Conservation (phyloP, 2,329 filamentous ascomycete species). For the Acrodontium crateriforme region DNA sequence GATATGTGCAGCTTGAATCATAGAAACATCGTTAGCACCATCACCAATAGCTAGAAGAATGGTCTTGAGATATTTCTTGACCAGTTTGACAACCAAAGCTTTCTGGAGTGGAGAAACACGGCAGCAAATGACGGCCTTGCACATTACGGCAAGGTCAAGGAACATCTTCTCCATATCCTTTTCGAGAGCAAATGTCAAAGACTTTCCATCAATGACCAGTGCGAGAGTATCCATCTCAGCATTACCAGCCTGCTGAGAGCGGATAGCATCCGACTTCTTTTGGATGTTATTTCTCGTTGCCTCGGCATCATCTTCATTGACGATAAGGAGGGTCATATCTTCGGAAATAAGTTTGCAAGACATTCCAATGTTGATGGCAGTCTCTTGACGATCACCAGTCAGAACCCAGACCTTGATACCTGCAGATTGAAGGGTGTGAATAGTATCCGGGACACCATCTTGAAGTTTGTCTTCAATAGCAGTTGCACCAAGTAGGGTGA, state of each 20-base stretch:
- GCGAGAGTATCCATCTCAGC: constrained; percentile 78
- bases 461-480: constrained; percentile 95
- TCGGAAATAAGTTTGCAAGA: constrained; percentile 97
- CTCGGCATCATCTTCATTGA: constrained; percentile 74
- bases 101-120: constrained; percentile 96
- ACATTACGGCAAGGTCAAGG: constrained; percentile 82
- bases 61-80: constrained; percentile 84
- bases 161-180: constrained; percentile 89
- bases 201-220: constrained; percentile 91
- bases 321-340: constrained; percentile 93
- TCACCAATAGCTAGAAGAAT: constrained; percentile 94
- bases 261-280: constrained; percentile 87
- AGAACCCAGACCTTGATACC: constrained; percentile 98
- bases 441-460: constrained; percentile 94
- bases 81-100: constrained; percentile 91
- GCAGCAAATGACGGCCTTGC: constrained; percentile 96
- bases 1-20: constrained; percentile 98
- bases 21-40: constrained; percentile 97
- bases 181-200: constrained; percentile 82
- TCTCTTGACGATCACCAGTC: constrained; percentile 94
- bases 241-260: constrained; percentile 62
- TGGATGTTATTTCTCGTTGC: constrained; percentile 77
- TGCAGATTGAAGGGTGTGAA: constrained; percentile 89
- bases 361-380: constrained; percentile 99
- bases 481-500: constrained; percentile 83